Percentiles rank a stretch among this genome's conserved stretches.
phyloP scores from a whole-genome alignment of 139 green algal species.

The Axilococcus clingmanii region DNA sequence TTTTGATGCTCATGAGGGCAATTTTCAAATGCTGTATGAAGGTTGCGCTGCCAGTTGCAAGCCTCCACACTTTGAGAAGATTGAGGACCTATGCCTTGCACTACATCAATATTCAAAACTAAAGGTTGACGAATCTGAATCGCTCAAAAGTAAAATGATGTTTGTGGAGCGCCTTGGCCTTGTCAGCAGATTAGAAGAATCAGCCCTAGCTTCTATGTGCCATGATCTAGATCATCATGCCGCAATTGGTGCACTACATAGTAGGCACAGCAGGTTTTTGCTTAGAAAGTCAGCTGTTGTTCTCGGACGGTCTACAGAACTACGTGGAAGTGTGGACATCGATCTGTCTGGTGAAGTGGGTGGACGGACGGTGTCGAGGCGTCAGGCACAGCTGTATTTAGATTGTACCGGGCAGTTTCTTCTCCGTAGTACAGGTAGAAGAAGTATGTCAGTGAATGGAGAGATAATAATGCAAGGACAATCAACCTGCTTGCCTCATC shows the following conservation, averaged over 20 bases:
- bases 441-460: slow-evolving; percentile 30
- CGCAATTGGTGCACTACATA: slow-evolving; percentile 31
- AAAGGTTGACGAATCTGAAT: too few relatives aligned
- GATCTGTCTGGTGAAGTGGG: slow-evolving; percentile 21
- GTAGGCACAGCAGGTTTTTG: slow-evolving; percentile 17
- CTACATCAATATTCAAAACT: too few relatives aligned
- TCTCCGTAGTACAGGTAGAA: slow-evolving; percentile 32
- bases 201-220: slow-evolving; percentile 4
- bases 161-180: too few relatives aligned
- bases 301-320: slow-evolving; percentile 23
- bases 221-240: slow-evolving; percentile 30
- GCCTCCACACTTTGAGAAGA: too few relatives aligned
- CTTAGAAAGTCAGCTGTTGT: slow-evolving; percentile 22
- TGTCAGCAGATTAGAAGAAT: background rate
- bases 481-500: slow-evolving; percentile 19
- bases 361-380: slow-evolving; percentile 29
- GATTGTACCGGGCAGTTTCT: slow-evolving; percentile 47
- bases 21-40: too few relatives aligned
- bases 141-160: too few relatives aligned
- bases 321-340: slow-evolving; percentile 33
- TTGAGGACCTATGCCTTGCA: too few relatives aligned
- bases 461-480: slow-evolving; percentile 11
- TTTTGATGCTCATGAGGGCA: too few relatives aligned
- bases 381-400: slow-evolving; percentile 30
- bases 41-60: too few relatives aligned